Conservation (phyloP, 768 basidiomycete genomes). For the Atractiella rhizophila region DNA sequence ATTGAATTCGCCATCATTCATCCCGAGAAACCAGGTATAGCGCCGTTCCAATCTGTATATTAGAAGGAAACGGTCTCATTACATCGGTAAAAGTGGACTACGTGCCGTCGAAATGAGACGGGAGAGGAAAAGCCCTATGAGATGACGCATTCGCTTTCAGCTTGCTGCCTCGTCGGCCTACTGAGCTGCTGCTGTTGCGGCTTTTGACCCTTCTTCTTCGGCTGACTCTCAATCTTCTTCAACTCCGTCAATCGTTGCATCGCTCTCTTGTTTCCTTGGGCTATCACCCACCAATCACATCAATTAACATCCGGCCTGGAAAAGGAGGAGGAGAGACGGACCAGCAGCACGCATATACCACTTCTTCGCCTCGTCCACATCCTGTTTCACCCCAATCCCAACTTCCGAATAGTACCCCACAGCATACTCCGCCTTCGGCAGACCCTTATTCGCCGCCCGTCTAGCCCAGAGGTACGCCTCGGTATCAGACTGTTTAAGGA, state of each 20-base stretch:
- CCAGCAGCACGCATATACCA: slow-evolving; percentile 99
- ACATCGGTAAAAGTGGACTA: background rate
- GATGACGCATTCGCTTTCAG: slow-evolving; percentile 70
- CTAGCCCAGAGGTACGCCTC: slow-evolving; percentile 99
- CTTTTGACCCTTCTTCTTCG: slow-evolving; percentile 39
- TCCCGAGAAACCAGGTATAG: no score
- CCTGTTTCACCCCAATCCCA: slow-evolving; percentile 89
- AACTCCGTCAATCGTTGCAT: slow-evolving; percentile 90
- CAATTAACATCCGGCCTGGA: background rate
- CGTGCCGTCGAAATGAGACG: background rate
- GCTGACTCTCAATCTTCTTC: slow-evolving; percentile 40
- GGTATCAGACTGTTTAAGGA: slow-evolving; percentile 87
- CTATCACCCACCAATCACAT: slow-evolving; percentile 29
- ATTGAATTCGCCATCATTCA: no score
- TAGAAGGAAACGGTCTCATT: no score
- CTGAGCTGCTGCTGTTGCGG: no score
- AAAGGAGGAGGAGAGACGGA: slow-evolving; percentile 24
- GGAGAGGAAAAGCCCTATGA: slow-evolving; percentile 8
- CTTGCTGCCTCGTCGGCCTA: slow-evolving; percentile 81
- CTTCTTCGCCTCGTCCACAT: slow-evolving; percentile 78
- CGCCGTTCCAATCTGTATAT: no score
- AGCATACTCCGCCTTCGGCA: slow-evolving; percentile 93
- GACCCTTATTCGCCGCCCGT: slow-evolving; percentile 80
- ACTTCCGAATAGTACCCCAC: slow-evolving; percentile 96
- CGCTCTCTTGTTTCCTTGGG: slow-evolving; percentile 92